Conservation (phyloP, 768 basidiomycete genomes). For the Lactifluus piperatus region DNA sequence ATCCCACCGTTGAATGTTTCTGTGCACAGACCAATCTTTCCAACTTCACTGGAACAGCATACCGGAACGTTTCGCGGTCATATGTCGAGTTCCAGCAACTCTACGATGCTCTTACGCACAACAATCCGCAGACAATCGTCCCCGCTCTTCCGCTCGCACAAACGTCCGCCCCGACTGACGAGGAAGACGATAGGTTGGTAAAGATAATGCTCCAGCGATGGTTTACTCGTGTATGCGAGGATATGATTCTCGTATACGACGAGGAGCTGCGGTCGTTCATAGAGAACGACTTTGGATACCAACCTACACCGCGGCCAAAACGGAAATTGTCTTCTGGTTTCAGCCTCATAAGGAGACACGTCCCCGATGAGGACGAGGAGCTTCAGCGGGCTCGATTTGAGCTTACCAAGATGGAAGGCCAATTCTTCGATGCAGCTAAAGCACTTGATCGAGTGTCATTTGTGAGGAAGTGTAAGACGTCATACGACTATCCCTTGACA, state of each 20-base stretch:
- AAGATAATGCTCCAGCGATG: conserved; percentile 93
- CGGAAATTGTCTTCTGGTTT: conserved; percentile 70
- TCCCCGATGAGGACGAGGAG: conserved; percentile 93
- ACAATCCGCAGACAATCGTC: conserved; percentile 92
- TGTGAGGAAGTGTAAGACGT: conserved; percentile 60
- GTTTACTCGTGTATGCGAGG: conserved; percentile 89
- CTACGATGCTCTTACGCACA: conserved; percentile 81
- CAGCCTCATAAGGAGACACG: conserved; percentile 64
- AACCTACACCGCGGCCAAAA: conserved; percentile 68
- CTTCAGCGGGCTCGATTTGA: conserved; percentile 86
- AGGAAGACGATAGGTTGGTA: conserved; percentile 95
- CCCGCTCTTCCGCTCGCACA: conserved; percentile 94
- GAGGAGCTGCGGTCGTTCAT: conserved; percentile 94
- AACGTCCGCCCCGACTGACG: conserved; percentile 94
- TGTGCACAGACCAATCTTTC: conserved; percentile 76
- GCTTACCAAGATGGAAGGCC: conserved; percentile 82
- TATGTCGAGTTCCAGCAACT: conserved; percentile 94
- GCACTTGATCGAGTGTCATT: conserved; percentile 81
- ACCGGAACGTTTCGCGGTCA: conserved; percentile 90
- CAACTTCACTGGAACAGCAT: conserved; percentile 81
- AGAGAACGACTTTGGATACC: conserved; percentile 96
- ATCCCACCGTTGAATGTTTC: background rate
- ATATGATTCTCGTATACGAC: conserved; percentile 78
- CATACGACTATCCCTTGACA: background rate
- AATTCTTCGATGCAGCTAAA: conserved; percentile 89